Base-by-base conservation (phyloP, 2,329 filamentous ascomycete species). In the Aspergillus spinulosporus region DNA sequence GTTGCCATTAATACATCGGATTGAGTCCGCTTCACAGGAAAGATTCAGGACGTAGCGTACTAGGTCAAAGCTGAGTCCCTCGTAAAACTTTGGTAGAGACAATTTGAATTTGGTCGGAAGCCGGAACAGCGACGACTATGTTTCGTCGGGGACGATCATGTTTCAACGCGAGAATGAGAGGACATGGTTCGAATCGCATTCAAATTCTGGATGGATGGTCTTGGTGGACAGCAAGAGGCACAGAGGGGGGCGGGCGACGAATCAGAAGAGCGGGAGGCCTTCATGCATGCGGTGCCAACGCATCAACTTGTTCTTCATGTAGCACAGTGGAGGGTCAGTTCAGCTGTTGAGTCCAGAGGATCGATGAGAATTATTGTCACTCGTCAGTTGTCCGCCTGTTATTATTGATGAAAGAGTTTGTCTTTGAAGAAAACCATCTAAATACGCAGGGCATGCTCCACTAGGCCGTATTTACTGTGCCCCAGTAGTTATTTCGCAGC, bases 271-370 rank as follows among this genome's bases (percentile, higher is more conserved):
- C 40, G 46, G 59, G 54, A 56, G 62, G 66, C 64, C 59, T 64
- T 68, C 63, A 68, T 69, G 68, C 69, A 71, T 70, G 67, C 66
- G 68, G 48, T 71, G 69, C 63, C 63, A 65, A 54, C 63, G 52
- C 63, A 65, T 64, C 63, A 53, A 40, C 21, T 21, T 21, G 21
- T 43, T 52, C 15, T 31, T 51, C 39, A 51, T 36, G 49, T 50
- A 43, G 49, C 49, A 50, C 51, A 31, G 42, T 49, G 39, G 40
- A 34, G 42, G 21, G 26, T 47, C 42, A 48, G 36, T 32, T 53
- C 39, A 42, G 31, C n/a, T 48, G 42, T 37, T 39, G 26, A 29
- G 39, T 42, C 14, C 14, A 15, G n/a, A 21, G n/a, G n/a, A 8
- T 42, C n/a, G 37, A 14, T 42, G n/a, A 21, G 15, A 15, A 21